A percentile compares a stretch with the other conserved stretches of the same genome.
phyloP scores from a whole-genome alignment of 768 basidiomycete species.

The Kwoniella shandongensis region DNA sequence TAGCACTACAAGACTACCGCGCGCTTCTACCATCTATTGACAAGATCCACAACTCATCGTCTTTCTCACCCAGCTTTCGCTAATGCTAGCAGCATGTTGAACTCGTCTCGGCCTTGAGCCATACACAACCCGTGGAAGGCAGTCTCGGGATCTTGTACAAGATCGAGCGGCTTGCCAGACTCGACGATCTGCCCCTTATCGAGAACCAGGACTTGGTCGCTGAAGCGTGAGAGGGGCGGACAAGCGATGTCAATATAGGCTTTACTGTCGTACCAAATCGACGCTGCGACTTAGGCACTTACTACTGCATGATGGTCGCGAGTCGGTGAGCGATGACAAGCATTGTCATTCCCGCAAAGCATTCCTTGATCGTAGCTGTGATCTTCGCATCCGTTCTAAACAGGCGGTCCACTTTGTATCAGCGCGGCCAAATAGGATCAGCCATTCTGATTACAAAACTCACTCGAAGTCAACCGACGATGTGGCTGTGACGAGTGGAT shows the following conservation, averaged over 20 bases:
- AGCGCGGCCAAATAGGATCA: neutral
- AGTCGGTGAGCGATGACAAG: conserved; percentile 53
- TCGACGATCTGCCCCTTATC: conserved; percentile 46
- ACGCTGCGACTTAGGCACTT: conserved; percentile 10
- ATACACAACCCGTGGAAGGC: conserved; percentile 43
- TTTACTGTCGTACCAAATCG: neutral
- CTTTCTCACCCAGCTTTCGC: neutral
- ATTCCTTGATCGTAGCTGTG: conserved; percentile 46
- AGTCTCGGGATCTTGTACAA: conserved; percentile 29
- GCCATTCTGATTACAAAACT: conserved; percentile 6
- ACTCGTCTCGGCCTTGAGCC: conserved; percentile 50
- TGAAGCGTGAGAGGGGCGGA: too few relatives aligned
- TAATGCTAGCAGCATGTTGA: conserved; percentile 22
- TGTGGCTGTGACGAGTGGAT: conserved; percentile 33
- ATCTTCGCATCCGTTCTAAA: conserved; percentile 51
- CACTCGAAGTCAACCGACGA: conserved; percentile 52
- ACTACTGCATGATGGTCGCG: conserved; percentile 51
- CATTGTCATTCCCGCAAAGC: conserved; percentile 48
- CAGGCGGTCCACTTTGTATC: neutral
- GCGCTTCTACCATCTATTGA: too few relatives aligned
- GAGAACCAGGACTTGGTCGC: conserved; percentile 47
- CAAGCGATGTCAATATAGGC: neutral
- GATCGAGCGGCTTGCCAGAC: conserved; percentile 42
- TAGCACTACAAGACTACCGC: too few relatives aligned
- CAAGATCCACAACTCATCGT: neutral